phyloP scores from a whole-genome alignment of 345 rosid genomes.

The Eucalyptus dawsonii region DNA sequence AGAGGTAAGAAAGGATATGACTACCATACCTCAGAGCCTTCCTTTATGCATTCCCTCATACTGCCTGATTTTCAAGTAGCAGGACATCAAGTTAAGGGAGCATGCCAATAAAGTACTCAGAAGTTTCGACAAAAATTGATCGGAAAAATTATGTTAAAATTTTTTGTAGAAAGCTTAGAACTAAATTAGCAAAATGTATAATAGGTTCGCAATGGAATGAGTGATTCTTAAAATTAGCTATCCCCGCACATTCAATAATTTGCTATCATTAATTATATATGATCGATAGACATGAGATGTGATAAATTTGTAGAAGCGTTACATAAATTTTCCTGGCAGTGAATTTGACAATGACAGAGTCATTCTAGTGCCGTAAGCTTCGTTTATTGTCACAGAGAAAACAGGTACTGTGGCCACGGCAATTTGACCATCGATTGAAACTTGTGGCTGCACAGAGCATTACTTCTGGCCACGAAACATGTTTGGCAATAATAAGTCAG shows the following conservation, averaged over 20 bases:
- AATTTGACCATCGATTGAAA: not conserved
- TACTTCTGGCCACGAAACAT: not conserved
- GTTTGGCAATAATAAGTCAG: not conserved
- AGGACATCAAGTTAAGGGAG: too few species aligned
- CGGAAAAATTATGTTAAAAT: too few species aligned
- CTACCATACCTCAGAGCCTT: too few species aligned
- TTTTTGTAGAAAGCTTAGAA: not conserved
- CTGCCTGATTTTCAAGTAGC: too few species aligned
- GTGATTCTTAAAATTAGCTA: not conserved
- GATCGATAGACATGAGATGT: not conserved
- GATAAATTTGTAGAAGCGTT: not conserved
- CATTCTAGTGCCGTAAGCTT: not conserved
- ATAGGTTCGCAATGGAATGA: too few species aligned
- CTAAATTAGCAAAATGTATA: not conserved
- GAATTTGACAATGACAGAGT: not conserved
- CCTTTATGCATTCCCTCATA: too few species aligned
- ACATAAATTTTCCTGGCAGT: not conserved
- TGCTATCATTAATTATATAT: not conserved
- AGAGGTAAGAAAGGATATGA: too few species aligned
- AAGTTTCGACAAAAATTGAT: accelerated
- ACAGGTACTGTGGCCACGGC: not conserved
- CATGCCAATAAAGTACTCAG: too few species aligned
- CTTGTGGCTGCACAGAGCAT: not conserved
- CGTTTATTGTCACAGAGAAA: not conserved
- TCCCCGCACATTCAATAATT: not conserved